These are phyloP conservation scores for Cyathus striatus DNA, from an alignment of 768 basidiomycete species.

Conservation along the genomic window DNA sequence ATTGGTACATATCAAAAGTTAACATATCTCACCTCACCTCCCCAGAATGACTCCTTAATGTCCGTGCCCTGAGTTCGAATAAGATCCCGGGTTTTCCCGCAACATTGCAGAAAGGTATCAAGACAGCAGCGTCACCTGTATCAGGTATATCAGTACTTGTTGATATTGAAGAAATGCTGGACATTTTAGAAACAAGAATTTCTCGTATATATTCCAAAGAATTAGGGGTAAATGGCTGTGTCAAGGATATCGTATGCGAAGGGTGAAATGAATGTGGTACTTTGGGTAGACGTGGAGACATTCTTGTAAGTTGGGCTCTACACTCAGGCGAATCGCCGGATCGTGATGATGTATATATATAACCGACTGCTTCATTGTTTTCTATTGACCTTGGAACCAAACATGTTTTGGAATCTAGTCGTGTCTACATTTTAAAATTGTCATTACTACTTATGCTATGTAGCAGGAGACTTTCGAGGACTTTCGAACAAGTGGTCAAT, in stretches of 20 bases:
- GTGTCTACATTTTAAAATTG: no score
- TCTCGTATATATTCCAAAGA: slow-evolving; percentile 25
- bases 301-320: no score
- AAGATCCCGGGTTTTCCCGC: slow-evolving; percentile 59
- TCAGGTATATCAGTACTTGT: slow-evolving; percentile 11
- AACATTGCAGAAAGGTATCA: slow-evolving; percentile 78
- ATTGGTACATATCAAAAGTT: background rate
- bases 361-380: no score
- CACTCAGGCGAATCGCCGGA: no score
- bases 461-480: background rate
- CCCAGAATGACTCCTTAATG: slow-evolving; percentile 68
- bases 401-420: no score
- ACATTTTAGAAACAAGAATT: slow-evolving; percentile 14
- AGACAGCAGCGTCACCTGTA: slow-evolving; percentile 55
- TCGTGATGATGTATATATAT: no score
- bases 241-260: slow-evolving; percentile 20
- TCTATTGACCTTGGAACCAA: background rate
- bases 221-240: slow-evolving; percentile 34
- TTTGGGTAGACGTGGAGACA: slow-evolving; percentile 7
- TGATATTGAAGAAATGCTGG: slow-evolving; percentile 2
- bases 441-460: background rate
- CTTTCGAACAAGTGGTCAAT: background rate
- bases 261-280: slow-evolving; percentile 6
- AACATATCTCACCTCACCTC: slow-evolving; percentile 64
- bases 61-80: slow-evolving; percentile 64